These are phyloP conservation scores for Luffa aegyptiaca DNA, from an alignment of 306 rosid genomes.

Conservation along the genomic window DNA sequence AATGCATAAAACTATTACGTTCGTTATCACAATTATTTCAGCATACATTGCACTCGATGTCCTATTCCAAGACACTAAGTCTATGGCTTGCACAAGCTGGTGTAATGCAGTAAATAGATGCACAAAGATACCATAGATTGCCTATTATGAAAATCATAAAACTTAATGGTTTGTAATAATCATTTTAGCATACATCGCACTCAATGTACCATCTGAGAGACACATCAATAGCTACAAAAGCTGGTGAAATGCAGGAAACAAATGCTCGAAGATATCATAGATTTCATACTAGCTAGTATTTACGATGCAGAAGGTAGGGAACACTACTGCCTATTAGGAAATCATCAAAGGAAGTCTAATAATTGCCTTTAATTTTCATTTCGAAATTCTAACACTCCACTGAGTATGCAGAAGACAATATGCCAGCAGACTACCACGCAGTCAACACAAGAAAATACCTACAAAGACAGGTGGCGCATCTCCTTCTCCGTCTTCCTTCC, in stretches of 20 bases:
- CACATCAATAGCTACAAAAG: background rate
- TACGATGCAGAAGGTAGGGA: background rate
- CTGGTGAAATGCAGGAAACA: background rate
- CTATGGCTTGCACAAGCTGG: background rate
- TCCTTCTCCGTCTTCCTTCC: constrained; percentile 79
- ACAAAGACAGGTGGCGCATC: constrained; percentile 97
- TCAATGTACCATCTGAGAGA: background rate
- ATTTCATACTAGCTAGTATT: background rate
- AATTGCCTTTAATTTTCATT: background rate
- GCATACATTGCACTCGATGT: background rate
- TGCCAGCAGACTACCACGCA: background rate
- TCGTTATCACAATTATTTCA: too few relatives aligned
- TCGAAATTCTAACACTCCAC: background rate
- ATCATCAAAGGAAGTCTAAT: background rate
- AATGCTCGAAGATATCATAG: background rate
- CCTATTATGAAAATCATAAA: background rate
- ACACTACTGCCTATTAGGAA: background rate
- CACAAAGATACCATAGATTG: background rate
- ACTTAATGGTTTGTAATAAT: background rate
- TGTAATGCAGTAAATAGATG: background rate
- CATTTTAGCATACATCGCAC: background rate
- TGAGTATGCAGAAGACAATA: background rate
- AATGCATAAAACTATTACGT: background rate
- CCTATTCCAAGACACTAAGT: background rate
- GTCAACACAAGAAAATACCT: constrained; percentile 34